Evolutionary conservation across 352 stramenopile species (phyloP).

Genomic region (Aphanomyces invadans): DNA sequence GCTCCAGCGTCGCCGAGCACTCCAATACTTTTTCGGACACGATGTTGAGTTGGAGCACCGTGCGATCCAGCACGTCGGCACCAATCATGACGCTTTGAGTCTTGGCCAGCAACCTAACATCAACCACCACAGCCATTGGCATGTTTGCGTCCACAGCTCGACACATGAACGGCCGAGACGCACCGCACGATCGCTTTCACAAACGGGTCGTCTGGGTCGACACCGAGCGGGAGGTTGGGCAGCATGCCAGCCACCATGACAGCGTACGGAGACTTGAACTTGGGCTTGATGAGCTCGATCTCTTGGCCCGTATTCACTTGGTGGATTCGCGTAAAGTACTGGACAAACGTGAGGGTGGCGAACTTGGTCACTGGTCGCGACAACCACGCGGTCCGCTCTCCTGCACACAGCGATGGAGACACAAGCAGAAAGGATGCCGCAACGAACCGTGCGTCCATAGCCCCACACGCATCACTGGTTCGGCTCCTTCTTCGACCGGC

Average conservation of each 20-base stretch:
- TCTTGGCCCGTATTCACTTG: constrained; percentile 48
- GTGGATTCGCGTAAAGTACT: constrained; percentile 48
- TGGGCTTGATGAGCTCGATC: constrained; percentile 50
- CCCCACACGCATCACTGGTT: constrained; percentile 54
- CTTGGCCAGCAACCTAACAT: constrained; percentile 49
- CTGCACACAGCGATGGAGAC: no score
- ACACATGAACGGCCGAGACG: no score
- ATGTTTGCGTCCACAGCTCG: no score
- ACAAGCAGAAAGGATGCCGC: not conserved
- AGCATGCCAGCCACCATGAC: constrained; percentile 73
- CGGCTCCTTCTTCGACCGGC: constrained; percentile 27
- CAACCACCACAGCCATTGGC: not conserved
- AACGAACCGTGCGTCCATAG: constrained; percentile 41
- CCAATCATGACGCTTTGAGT: constrained; percentile 67
- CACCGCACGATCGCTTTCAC: constrained; percentile 56
- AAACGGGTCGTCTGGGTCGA: constrained; percentile 55
- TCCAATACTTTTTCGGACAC: constrained; percentile 29
- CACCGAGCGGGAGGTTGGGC: constrained; percentile 58
- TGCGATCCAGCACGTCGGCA: constrained; percentile 52
- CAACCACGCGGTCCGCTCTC: constrained; percentile 56
- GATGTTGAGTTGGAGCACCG: constrained; percentile 32
- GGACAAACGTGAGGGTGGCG: constrained; percentile 63
- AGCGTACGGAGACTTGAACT: constrained; percentile 69
- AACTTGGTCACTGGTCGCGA: constrained; percentile 61
- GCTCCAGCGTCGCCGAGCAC: constrained; percentile 34